Conservation (phyloP, 1,284 basidiomycete species). For the Amylostereum chailletii region DNA sequence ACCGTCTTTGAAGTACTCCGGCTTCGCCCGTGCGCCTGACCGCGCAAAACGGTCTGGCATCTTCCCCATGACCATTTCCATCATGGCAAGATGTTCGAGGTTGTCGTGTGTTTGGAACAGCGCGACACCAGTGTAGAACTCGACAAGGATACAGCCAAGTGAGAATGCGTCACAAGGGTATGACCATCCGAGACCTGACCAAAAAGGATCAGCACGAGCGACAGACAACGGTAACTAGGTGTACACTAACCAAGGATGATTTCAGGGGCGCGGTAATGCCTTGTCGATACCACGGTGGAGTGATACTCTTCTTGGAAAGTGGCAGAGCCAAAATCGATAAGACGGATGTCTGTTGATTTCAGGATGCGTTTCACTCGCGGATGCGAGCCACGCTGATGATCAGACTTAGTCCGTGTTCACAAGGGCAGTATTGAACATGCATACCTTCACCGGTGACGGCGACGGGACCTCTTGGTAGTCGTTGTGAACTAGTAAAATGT, state of each 20-base stretch:
- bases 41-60: slow-evolving; percentile 84
- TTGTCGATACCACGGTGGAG: slow-evolving; percentile 93
- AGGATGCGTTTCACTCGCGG: slow-evolving; percentile 68
- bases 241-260: slow-evolving; percentile 83
- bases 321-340: slow-evolving; percentile 98
- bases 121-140: slow-evolving; percentile 96
- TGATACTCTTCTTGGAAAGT: slow-evolving; percentile 99
- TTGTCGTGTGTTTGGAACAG: slow-evolving; percentile 99
- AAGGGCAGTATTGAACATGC: slow-evolving; percentile 6
- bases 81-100: slow-evolving; percentile 98
- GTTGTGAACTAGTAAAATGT: slow-evolving; percentile 91
- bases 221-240: no score
- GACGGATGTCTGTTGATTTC: slow-evolving; percentile 83
- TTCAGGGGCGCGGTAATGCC: slow-evolving; percentile 98
- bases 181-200: slow-evolving; percentile 89
- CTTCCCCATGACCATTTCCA: slow-evolving; percentile 98
- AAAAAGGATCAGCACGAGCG: not conserved
- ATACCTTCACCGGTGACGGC: slow-evolving; percentile 49
- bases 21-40: slow-evolving; percentile 65
- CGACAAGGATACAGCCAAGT: slow-evolving; percentile 96
- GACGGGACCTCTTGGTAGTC: slow-evolving; percentile 57
- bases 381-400: slow-evolving; percentile 45
- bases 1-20: slow-evolving; percentile 88
- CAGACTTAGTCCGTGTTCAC: not conserved
- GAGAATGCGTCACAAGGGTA: slow-evolving; percentile 99